A percentile compares a stretch with the other conserved stretches of the same genome.
Evolutionary conservation across 164 flowering plant genomes (phyloP).

Genomic region (Cinnamomum chago): DNA sequence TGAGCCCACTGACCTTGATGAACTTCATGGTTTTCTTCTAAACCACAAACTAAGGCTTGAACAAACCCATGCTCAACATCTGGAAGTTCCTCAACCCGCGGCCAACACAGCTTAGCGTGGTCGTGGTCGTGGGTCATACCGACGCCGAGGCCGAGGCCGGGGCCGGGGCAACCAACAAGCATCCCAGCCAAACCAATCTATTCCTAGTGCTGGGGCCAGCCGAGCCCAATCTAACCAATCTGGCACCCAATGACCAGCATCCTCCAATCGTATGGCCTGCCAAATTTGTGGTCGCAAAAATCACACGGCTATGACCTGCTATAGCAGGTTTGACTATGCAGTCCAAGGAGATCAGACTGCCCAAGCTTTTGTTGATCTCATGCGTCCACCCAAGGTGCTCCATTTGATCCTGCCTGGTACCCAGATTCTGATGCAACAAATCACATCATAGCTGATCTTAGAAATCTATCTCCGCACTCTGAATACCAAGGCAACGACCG

Average conservation of each 20-base stretch:
- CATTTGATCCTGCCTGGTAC: not conserved
- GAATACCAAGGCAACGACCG: not conserved
- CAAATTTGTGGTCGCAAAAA: not conserved
- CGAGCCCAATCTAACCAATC: not conserved
- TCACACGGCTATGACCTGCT: not conserved
- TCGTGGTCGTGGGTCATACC: not conserved
- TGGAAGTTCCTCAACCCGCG: not conserved
- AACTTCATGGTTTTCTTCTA: not conserved
- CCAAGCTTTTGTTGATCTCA: not conserved
- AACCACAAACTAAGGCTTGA: not conserved
- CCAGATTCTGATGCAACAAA: not conserved
- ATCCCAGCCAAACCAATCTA: not conserved
- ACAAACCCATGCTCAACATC: not conserved
- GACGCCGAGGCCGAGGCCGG: not conserved
- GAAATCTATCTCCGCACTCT: not conserved
- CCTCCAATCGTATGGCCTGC: not conserved
- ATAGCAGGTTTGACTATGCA: not conserved
- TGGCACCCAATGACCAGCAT: not conserved
- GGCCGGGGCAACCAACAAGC: not conserved
- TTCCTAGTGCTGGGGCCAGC: not conserved
- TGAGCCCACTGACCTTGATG: not conserved
- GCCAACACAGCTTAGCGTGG: not conserved
- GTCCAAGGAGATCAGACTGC: not conserved
- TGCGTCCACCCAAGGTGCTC: not conserved
- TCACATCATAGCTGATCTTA: not conserved